These are phyloP conservation scores for Ogataea wickerhamii DNA, from an alignment of 805 yeast species.

Conservation along the genomic window DNA sequence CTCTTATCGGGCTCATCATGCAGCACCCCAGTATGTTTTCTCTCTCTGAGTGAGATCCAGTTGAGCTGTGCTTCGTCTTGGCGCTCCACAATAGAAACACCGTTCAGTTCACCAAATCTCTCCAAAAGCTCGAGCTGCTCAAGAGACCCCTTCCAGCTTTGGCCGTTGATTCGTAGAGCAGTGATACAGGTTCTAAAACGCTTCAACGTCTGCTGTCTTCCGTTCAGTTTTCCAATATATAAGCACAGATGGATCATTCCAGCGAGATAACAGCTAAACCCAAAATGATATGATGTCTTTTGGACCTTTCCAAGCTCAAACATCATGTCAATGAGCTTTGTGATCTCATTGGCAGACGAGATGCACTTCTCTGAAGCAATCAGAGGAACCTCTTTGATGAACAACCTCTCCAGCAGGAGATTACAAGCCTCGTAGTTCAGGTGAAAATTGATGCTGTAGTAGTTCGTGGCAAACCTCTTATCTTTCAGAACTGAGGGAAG, in stretches of 20 bases:
- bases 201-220: background rate
- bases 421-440: conserved; percentile 24
- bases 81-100: conserved; percentile 1
- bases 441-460: conserved; percentile 20
- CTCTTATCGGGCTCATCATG: background rate
- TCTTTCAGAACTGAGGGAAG: conserved; percentile 18
- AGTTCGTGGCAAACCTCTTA: conserved; percentile 2
- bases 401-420: conserved; percentile 22
- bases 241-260: conserved; percentile 13
- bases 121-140: conserved; percentile 1
- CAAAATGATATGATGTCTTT: conserved; percentile 11
- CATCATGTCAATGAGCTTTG: conserved; percentile 3
- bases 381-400: conserved; percentile 12
- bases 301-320: conserved; percentile 1
- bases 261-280: conserved; percentile 12
- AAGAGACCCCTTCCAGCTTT: conserved; percentile 12
- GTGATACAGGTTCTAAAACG: conserved; percentile 11
- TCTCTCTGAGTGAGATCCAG: conserved; percentile 1
- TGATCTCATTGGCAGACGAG: conserved; percentile 17
- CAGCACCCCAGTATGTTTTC: background rate
- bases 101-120: background rate
- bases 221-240: conserved; percentile 4
- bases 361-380: conserved; percentile 18
- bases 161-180: conserved; percentile 8
- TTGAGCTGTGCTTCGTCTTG: conserved; percentile 1